Evolutionary conservation across 768 basidiomycete species (phyloP).

Genomic region (Hygrophorus russula): DNA sequence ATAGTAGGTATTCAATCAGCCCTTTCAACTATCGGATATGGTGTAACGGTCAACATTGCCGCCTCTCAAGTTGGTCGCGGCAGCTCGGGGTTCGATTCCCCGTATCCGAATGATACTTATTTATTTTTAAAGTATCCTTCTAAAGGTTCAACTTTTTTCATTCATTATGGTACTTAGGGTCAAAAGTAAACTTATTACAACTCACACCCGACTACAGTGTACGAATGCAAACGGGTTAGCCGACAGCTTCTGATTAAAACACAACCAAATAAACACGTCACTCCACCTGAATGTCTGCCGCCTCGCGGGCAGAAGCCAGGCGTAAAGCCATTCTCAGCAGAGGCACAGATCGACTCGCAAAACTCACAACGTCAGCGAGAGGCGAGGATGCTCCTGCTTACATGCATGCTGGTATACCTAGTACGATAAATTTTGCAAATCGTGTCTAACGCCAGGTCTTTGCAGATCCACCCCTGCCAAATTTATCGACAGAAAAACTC

Average conservation of each 20-base stretch:
- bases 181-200: too few species aligned
- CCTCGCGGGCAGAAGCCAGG: constrained; percentile 69
- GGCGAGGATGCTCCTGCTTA: constrained; percentile 50
- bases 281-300: constrained; percentile 32
- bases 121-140: too few species aligned
- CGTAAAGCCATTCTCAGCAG: constrained; percentile 66
- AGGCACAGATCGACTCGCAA: constrained; percentile 65
- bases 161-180: too few species aligned
- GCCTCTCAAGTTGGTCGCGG: constrained; percentile 14
- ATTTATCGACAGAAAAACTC: constrained; percentile 22
- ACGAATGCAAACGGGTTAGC: too few species aligned
- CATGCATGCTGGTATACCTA: not conserved
- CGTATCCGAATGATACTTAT: constrained; percentile 18
- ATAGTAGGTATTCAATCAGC: too few species aligned
- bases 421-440: not conserved
- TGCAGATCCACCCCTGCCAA: constrained; percentile 30
- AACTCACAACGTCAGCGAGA: constrained; percentile 61
- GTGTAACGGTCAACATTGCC: too few species aligned
- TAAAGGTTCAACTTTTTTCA: too few species aligned
- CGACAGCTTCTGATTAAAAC: too few species aligned
- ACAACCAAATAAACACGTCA: too few species aligned
- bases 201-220: too few species aligned
- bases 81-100: constrained; percentile 32
- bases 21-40: too few species aligned
- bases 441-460: not conserved